Base-by-base conservation (phyloP, 78 protist genomes). In the Trichosphaerium sp. region DNA sequence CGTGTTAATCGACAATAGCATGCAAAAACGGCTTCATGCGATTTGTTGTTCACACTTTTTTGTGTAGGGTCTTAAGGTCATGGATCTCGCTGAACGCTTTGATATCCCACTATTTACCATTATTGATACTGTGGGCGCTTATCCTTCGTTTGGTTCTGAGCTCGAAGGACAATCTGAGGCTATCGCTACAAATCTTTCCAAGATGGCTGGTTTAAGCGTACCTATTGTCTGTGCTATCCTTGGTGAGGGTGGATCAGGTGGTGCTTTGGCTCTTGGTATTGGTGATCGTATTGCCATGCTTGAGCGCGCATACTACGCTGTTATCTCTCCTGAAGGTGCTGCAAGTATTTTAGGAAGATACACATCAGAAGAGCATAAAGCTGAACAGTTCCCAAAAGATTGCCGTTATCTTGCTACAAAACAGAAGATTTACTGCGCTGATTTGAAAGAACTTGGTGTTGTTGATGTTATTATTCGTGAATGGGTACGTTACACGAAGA, bases 201-300 rank as follows among this genome's bases (percentile, higher is more conserved):
- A 4, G 32, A 68, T 68, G 76, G 62, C 75, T 37, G 2, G 18
- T 31, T 57, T 74, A 49, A 66, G 3, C 12, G 35, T 18, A 18
- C 80, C 80, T 21, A 32, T 74, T 47, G 49, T 67, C n/a, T n/a
- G 75, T 31, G 10, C 49, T 25, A 52, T 74, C 2, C 6, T 67
- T 35, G 80, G 80, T 31, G 80, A 74, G 71, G 80, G 80, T 14
- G 80, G 80, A 15, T 21, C 48, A 28, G 80, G 80, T 21, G 80
- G 80, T 2, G 80, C 80, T 31, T 74, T 74, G 29, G 80, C 58
- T 15, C 43, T 74, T 3, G 80, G 60, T 25, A 67, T 66, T 61
- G 80, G 76, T 37, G 75, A 74, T 74, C 41, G 80, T 14, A 72
- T 74, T 8, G 75, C 39, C 26, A 74, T 74, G 76, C 26, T 42